Percentiles rank a stretch among this genome's conserved stretches.
phyloP scores from a whole-genome alignment of 2,329 filamentous ascomycete genomes.

The Alternaria tenuissima region DNA sequence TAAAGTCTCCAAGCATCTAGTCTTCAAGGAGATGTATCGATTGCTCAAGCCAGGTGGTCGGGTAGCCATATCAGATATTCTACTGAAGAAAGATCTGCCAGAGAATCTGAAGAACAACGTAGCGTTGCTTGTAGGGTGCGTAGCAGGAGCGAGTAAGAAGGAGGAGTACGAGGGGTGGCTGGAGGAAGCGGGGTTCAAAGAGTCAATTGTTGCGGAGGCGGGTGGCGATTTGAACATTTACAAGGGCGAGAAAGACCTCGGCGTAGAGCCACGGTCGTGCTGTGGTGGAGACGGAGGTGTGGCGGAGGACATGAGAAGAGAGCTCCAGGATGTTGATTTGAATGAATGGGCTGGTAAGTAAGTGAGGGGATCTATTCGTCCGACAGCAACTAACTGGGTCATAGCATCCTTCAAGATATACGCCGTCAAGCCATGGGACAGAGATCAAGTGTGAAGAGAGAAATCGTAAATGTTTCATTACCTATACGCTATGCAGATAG shows the following conservation, averaged over 20 bases:
- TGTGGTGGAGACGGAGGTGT: slow-evolving; percentile 13
- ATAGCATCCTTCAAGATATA: slow-evolving; percentile 60
- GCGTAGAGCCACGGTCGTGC: background rate
- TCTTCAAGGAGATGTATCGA: slow-evolving; percentile 66
- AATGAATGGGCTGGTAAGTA: slow-evolving; percentile 27
- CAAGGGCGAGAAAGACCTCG: background rate
- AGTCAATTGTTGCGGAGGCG: slow-evolving; percentile 26
- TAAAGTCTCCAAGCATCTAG: slow-evolving; percentile 26
- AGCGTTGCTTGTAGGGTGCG: slow-evolving; percentile 67
- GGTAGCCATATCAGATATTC: slow-evolving; percentile 67
- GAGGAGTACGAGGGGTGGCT: slow-evolving; percentile 63
- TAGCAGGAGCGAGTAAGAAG: slow-evolving; percentile 65
- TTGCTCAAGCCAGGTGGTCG: slow-evolving; percentile 66
- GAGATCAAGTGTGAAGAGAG: background rate
- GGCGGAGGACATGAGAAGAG: slow-evolving; percentile 17
- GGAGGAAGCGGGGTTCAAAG: slow-evolving; percentile 52
- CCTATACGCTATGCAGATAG: slow-evolving; percentile 32
- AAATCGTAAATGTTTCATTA: slow-evolving; percentile 15
- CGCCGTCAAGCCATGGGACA: slow-evolving; percentile 52
- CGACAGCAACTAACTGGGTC: slow-evolving; percentile 7
- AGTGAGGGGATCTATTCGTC: background rate
- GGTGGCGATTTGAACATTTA: slow-evolving; percentile 27
- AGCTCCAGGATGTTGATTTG: slow-evolving; percentile 45
- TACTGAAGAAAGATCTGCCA: slow-evolving; percentile 61
- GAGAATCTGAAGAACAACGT: slow-evolving; percentile 59